Conservation (phyloP, 2,329 filamentous ascomycete genomes). For the Aschersonia sp. region DNA sequence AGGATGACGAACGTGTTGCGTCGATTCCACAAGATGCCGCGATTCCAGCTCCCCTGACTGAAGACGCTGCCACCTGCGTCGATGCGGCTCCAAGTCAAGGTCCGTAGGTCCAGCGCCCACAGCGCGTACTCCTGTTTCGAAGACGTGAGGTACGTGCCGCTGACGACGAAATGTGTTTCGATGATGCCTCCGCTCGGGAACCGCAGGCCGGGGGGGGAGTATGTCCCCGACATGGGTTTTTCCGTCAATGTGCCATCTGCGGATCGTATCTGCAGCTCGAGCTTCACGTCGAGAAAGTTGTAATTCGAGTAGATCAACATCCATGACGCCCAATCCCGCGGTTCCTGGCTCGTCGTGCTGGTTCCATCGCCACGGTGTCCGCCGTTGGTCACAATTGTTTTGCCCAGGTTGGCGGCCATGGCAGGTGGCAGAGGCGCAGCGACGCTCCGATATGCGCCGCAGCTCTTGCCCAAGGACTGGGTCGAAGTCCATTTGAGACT, state of each 20-base stretch:
- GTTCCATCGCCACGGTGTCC: slow-evolving; percentile 19
- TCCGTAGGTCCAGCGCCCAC: slow-evolving; percentile 84
- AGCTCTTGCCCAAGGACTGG: slow-evolving; percentile 75
- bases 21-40: slow-evolving; percentile 83
- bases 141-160: slow-evolving; percentile 91
- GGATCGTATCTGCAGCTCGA: slow-evolving; percentile 80
- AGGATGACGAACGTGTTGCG: slow-evolving; percentile 93
- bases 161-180: slow-evolving; percentile 93
- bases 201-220: slow-evolving; percentile 80
- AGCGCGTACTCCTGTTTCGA: slow-evolving; percentile 97
- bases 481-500: slow-evolving; percentile 94
- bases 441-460: slow-evolving; percentile 91
- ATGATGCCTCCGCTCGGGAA: slow-evolving; percentile 95
- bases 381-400: slow-evolving; percentile 28
- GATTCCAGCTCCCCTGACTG: slow-evolving; percentile 94
- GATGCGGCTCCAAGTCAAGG: slow-evolving; percentile 86
- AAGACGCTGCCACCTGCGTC: slow-evolving; percentile 92
- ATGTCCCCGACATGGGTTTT: slow-evolving; percentile 74
- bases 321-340: slow-evolving; percentile 43
- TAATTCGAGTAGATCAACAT: slow-evolving; percentile 99
- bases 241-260: slow-evolving; percentile 76
- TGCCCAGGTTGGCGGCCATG: slow-evolving; percentile 52
- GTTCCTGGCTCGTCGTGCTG: slow-evolving; percentile 34
- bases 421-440: slow-evolving; percentile 67
- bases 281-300: slow-evolving; percentile 93